A percentile compares a stretch with the other conserved stretches of the same genome.
These are phyloP conservation scores for Podospora australis DNA, from an alignment of 495 filamentous ascomycete genomes.

Conservation along the genomic window DNA sequence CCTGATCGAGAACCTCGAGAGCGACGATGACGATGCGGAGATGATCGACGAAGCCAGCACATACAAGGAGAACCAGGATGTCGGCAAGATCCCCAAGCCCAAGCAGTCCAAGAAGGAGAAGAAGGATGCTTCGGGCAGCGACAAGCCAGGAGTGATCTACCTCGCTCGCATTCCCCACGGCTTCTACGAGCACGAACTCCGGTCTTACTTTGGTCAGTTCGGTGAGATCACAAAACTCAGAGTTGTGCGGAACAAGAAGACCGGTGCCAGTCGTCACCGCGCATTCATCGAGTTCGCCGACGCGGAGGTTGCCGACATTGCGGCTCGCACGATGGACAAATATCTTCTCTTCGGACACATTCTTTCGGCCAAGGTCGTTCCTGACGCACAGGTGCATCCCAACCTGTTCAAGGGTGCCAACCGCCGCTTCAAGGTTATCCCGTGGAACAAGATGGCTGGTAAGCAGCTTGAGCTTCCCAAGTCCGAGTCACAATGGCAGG, in stretches of 20 bases:
- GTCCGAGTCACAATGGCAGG: conserved; percentile 68
- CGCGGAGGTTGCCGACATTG: conserved; percentile 74
- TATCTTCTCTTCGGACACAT: conserved; percentile 93
- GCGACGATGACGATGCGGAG: conserved; percentile 58
- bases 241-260: conserved; percentile 83
- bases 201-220: conserved; percentile 91
- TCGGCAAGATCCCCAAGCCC: conserved; percentile 59
- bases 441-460: conserved; percentile 77
- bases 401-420: conserved; percentile 83
- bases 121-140: conserved; percentile 21
- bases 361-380: conserved; percentile 74
- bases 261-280: conserved; percentile 82
- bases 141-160: conserved; percentile 74
- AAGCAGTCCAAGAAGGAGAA: conserved; percentile 34
- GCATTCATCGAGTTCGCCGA: conserved; percentile 88
- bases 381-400: conserved; percentile 67
- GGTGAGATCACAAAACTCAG: conserved; percentile 74
- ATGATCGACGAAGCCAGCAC: conserved; percentile 37
- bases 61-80: conserved; percentile 49
- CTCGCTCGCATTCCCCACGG: conserved; percentile 85
- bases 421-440: conserved; percentile 78
- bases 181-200: conserved; percentile 97
- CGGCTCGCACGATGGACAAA: conserved; percentile 92
- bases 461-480: conserved; percentile 59
- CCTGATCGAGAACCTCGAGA: conserved; percentile 71